phyloP scores from a whole-genome alignment of 2,329 filamentous ascomycete species.

The Fusarium albosuccineum region DNA sequence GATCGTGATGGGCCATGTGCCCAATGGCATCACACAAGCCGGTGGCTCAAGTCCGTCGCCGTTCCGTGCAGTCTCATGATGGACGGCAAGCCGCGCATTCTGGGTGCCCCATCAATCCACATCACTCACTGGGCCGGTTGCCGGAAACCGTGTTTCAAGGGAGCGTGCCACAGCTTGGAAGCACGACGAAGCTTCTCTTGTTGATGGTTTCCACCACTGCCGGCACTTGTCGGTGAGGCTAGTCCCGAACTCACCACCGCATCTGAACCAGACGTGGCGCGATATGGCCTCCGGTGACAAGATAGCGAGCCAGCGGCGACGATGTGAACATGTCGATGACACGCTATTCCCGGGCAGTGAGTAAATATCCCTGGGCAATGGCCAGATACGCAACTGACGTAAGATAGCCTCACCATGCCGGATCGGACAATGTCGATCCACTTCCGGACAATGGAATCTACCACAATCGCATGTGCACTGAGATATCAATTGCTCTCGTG shows the following conservation, averaged over 20 bases:
- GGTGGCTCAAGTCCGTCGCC: neutral
- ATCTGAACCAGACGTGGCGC: conserved; percentile 15
- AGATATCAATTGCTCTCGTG: neutral
- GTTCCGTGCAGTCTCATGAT: conserved; percentile 8
- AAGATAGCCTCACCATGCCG: conserved; percentile 5
- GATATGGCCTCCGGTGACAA: conserved; percentile 3
- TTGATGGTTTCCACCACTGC: neutral
- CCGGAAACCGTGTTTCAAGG: conserved; percentile 12
- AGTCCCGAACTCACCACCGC: conserved; percentile 21
- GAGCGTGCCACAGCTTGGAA: conserved; percentile 8
- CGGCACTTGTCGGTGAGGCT: conserved; percentile 30
- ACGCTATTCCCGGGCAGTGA: conserved; percentile 6
- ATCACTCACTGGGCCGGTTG: conserved; percentile 1
- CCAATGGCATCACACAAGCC: neutral
- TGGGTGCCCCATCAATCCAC: conserved; percentile 8
- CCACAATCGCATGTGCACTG: neutral
- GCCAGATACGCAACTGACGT: conserved; percentile 11
- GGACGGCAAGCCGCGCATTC: neutral
- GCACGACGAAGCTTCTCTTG: conserved; percentile 7
- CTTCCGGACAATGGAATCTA: conserved; percentile 9
- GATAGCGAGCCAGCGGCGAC: neutral
- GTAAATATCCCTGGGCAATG: neutral
- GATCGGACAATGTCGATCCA: conserved; percentile 16
- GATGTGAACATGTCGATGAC: conserved; percentile 4
- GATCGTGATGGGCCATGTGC: neutral